Conservation (phyloP, 768 basidiomycete species). For the Rhodosporidiobolus sp. region DNA sequence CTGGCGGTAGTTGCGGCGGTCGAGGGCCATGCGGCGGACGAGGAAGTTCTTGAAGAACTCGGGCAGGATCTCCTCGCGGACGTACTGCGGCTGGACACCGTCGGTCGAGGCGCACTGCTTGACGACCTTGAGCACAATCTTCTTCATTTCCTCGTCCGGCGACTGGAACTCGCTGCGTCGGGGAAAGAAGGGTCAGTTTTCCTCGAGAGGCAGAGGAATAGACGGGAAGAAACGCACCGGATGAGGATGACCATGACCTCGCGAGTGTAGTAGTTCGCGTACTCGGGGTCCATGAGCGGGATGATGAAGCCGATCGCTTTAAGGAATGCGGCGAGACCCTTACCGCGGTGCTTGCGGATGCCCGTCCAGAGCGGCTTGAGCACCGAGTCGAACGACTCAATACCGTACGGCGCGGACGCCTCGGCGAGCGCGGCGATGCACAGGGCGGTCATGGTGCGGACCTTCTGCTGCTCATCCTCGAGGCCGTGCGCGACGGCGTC, state of each 20-base stretch:
- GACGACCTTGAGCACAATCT: slow-evolving; percentile 97
- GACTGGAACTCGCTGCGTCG: slow-evolving; percentile 78
- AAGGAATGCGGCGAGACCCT: slow-evolving; percentile 88
- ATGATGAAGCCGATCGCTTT: slow-evolving; percentile 99
- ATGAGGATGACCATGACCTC: slow-evolving; percentile 95
- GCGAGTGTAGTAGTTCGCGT: slow-evolving; percentile 97
- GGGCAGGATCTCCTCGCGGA: slow-evolving; percentile 94
- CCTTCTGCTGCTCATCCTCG: slow-evolving; percentile 92
- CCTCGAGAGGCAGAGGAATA: too few relatives aligned
- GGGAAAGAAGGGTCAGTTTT: neutral
- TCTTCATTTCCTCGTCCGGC: slow-evolving; percentile 99
- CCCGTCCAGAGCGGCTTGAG: slow-evolving; percentile 91
- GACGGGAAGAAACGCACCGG: slow-evolving; percentile 52
- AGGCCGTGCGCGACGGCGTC: slow-evolving; percentile 91
- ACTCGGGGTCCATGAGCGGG: slow-evolving; percentile 99
- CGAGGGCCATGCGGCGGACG: slow-evolving; percentile 78
- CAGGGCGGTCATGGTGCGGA: slow-evolving; percentile 90
- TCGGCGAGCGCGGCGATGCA: slow-evolving; percentile 91
- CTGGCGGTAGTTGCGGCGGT: slow-evolving; percentile 90
- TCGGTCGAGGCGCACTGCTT: slow-evolving; percentile 99
- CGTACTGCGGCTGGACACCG: slow-evolving; percentile 91
- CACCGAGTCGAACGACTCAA: slow-evolving; percentile 98
- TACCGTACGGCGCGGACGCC: slow-evolving; percentile 96
- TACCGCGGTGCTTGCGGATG: slow-evolving; percentile 90
- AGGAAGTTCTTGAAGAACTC: slow-evolving; percentile 99